These are phyloP conservation scores for Psidium friedrichsthalianum DNA, from an alignment of 345 rosid genomes.

Conservation along the genomic window DNA sequence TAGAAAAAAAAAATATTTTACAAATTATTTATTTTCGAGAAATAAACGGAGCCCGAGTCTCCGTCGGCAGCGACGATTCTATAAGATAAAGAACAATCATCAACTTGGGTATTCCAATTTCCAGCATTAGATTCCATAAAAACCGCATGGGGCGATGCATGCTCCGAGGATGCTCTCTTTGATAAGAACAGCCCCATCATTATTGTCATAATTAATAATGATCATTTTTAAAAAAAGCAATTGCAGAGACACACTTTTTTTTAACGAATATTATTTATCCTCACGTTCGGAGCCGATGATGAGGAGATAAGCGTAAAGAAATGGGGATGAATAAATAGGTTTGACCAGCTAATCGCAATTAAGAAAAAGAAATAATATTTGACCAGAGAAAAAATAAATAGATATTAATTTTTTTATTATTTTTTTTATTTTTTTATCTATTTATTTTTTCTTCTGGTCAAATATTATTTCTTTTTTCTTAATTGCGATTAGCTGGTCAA, in stretches of 20 bases:
- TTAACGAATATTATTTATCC: neutral
- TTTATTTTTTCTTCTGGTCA: constrained; percentile 2
- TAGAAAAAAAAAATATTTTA: too few species aligned
- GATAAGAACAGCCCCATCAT: neutral
- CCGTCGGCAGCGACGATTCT: too few species aligned
- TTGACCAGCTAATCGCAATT: constrained; percentile 16
- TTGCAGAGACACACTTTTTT: neutral
- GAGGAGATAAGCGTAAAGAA: neutral
- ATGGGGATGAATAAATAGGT: constrained; percentile 2
- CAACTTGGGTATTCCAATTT: neutral
- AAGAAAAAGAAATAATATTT: constrained; percentile 4
- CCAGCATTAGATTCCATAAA: constrained; percentile 16
- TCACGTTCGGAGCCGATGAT: neutral
- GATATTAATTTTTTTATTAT: too few species aligned
- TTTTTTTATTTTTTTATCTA: too few species aligned
- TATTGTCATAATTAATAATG: neutral
- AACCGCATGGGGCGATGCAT: neutral
- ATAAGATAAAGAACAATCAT: neutral
- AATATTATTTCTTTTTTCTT: constrained; percentile 3
- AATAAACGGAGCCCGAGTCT: too few species aligned
- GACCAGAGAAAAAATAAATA: constrained; percentile 3
- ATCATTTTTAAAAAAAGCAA: neutral
- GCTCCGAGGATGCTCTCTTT: neutral
- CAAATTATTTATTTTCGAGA: too few species aligned
- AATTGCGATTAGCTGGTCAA: constrained; percentile 16